phyloP scores from a whole-genome alignment of 441 rosid species.

The Cnidoscolus chayamansa region DNA sequence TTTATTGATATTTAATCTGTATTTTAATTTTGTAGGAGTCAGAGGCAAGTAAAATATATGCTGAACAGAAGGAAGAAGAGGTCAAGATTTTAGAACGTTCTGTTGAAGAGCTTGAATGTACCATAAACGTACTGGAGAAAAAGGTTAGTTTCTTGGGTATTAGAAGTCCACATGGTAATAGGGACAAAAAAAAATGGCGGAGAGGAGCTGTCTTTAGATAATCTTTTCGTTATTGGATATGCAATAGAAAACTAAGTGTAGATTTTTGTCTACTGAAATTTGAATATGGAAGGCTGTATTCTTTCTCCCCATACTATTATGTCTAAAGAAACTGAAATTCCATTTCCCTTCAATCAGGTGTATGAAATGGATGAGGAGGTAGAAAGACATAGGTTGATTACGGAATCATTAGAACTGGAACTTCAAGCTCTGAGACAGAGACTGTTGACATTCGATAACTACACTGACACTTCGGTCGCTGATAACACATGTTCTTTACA shows the following conservation, averaged over 20 bases:
- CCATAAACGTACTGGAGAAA: slow-evolving; percentile 78
- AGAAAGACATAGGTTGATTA: slow-evolving; percentile 63
- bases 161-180: background rate
- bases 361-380: slow-evolving; percentile 87
- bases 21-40: slow-evolving; percentile 49
- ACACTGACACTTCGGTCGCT: slow-evolving; percentile 43
- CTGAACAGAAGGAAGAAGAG: slow-evolving; percentile 92
- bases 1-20: slow-evolving; percentile 12
- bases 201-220: background rate
- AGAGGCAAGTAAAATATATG: slow-evolving; percentile 67
- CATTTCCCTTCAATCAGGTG: slow-evolving; percentile 46
- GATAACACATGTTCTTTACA: slow-evolving; percentile 30
- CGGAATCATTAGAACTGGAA: slow-evolving; percentile 75
- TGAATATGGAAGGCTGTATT: background rate
- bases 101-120: slow-evolving; percentile 86
- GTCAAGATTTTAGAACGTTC: slow-evolving; percentile 84
- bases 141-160: slow-evolving; percentile 48
- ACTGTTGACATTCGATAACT: slow-evolving; percentile 60
- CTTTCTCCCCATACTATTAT: background rate
- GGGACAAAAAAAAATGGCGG: background rate
- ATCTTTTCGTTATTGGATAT: background rate
- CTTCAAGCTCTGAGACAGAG: slow-evolving; percentile 66
- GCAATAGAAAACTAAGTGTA: slow-evolving; percentile 1
- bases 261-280: slow-evolving; percentile 9
- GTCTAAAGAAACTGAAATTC: slow-evolving; percentile 19